phyloP scores from a whole-genome alignment of 1,284 basidiomycete species.

The Taiwanofungus camphoratus region DNA sequence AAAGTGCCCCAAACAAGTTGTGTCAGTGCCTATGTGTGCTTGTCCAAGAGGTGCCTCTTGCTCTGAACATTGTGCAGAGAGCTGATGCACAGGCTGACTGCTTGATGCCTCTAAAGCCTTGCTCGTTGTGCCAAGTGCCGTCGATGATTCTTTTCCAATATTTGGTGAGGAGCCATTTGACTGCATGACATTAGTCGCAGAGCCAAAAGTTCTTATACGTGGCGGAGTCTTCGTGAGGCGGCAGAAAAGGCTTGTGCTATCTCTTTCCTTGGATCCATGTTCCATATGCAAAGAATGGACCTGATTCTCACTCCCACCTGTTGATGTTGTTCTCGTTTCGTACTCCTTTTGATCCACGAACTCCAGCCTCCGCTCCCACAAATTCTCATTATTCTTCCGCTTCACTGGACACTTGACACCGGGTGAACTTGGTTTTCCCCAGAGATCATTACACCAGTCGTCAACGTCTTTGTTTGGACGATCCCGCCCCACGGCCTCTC shows the following conservation, averaged over 20 bases:
- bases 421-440: constrained; percentile 34
- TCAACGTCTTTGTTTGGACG: constrained; percentile 34
- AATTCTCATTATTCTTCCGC: constrained; percentile 28
- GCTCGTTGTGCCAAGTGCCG: not conserved
- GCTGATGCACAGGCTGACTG: too few species aligned
- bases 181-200: constrained; percentile 21
- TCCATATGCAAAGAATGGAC: not conserved
- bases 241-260: not conserved
- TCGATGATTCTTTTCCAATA: not conserved
- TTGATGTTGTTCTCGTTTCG: constrained; percentile 4
- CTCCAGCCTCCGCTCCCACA: constrained; percentile 33
- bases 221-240: not conserved
- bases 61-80: too few species aligned
- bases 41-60: too few species aligned
- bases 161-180: not conserved
- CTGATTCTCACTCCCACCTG: not conserved
- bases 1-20: too few species aligned
- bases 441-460: constrained; percentile 35
- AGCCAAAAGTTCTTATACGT: constrained; percentile 11
- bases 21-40: too few species aligned
- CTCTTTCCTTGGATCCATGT: not conserved
- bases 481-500: constrained; percentile 45
- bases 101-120: too few species aligned
- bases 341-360: constrained; percentile 17
- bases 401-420: constrained; percentile 31